A percentile compares a stretch with the other conserved stretches of the same genome.
Evolutionary conservation across 805 yeast genomes (phyloP).

Genomic region (Candida loeiensis): DNA sequence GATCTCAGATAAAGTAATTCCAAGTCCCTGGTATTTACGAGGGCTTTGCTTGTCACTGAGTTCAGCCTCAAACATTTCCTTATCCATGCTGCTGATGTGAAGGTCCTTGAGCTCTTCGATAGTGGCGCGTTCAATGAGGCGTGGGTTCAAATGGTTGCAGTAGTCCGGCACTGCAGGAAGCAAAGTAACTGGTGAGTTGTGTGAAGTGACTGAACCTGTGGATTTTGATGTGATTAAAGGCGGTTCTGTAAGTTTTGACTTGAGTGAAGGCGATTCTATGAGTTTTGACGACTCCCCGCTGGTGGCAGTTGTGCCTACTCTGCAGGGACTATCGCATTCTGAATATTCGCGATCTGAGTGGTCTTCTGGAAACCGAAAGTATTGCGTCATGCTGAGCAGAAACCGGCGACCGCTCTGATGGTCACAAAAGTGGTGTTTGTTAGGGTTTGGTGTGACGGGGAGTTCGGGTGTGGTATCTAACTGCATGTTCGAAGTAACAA

Average conservation of each 20-base stretch:
- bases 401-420: not conserved
- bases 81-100: not conserved
- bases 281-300: not conserved
- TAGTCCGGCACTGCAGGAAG: not conserved
- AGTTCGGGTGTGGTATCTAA: too few relatives aligned
- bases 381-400: not conserved
- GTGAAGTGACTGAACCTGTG: too few relatives aligned
- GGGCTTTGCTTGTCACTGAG: too few relatives aligned
- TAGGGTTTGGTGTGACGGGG: conserved; percentile 1
- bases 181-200: not conserved
- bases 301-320: not conserved
- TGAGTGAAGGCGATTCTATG: too few relatives aligned
- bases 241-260: too few relatives aligned
- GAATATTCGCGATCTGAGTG: not conserved
- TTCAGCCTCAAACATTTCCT: too few relatives aligned
- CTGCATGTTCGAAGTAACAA: too few relatives aligned
- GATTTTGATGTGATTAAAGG: too few relatives aligned
- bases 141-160: not conserved
- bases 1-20: not conserved
- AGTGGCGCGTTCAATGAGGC: conserved; percentile 2
- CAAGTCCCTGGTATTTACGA: not conserved
- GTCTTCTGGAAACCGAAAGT: conserved; percentile 1
- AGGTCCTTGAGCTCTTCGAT: not conserved
- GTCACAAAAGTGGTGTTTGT: not conserved
- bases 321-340: not conserved